phyloP scores from a whole-genome alignment of 1,284 basidiomycete genomes.

The Ceratobasidium theobromae region DNA sequence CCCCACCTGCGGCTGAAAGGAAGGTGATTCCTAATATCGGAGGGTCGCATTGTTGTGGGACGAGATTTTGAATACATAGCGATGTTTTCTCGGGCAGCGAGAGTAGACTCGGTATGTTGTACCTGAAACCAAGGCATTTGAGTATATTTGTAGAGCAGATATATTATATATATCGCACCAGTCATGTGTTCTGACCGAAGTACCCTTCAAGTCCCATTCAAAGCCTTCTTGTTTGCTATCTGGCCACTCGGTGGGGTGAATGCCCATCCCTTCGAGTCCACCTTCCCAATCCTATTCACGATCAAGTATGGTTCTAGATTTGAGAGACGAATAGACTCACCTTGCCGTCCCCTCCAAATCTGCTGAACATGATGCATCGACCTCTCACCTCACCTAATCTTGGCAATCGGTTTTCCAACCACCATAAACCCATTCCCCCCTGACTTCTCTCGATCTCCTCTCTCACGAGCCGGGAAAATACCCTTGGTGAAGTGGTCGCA shows the following conservation, averaged over 20 bases:
- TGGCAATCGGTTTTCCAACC: constrained; percentile 74
- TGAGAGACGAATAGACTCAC: constrained; percentile 1
- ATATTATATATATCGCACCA: constrained; percentile 56
- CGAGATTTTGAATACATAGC: constrained; percentile 57
- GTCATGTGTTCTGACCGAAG: constrained; percentile 72
- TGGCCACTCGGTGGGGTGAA: constrained; percentile 81
- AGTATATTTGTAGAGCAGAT: constrained; percentile 14
- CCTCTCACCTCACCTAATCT: constrained; percentile 78
- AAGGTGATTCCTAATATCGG: constrained; percentile 46
- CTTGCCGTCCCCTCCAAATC: constrained; percentile 68
- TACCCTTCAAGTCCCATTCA: constrained; percentile 69
- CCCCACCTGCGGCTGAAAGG: constrained; percentile 8
- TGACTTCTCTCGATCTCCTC: constrained; percentile 53
- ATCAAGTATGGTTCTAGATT: constrained; percentile 9
- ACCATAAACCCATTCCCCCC: constrained; percentile 71
- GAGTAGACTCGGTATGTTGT: constrained; percentile 70
- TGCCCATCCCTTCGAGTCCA: constrained; percentile 68
- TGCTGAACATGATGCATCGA: constrained; percentile 76
- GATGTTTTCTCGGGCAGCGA: constrained; percentile 73
- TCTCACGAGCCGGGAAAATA: constrained; percentile 68
- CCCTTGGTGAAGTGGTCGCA: constrained; percentile 45
- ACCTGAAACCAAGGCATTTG: constrained; percentile 53
- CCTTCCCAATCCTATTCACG: constrained; percentile 56
- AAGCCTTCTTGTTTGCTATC: constrained; percentile 72
- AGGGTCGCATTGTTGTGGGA: constrained; percentile 81